Conservation (phyloP, 2,329 filamentous ascomycete species). For the Emydomyces testavorans region DNA sequence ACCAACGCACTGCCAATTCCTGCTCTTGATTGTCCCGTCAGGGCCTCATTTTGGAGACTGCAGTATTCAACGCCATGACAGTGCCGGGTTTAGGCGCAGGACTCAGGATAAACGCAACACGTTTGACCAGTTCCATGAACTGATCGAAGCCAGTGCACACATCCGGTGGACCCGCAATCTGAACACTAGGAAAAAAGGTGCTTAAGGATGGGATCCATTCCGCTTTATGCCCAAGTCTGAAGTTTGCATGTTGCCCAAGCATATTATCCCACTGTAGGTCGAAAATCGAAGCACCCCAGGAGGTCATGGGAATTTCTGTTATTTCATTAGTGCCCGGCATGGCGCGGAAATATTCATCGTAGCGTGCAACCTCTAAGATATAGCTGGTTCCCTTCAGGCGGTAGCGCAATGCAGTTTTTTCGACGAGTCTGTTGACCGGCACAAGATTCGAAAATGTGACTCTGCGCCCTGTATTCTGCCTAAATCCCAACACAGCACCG, state of each 20-base stretch:
- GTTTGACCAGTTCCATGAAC: constrained; percentile 28
- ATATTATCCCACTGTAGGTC: constrained; percentile 33
- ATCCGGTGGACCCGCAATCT: constrained; percentile 14
- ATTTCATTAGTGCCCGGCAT: constrained; percentile 14
- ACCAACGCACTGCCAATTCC: background rate
- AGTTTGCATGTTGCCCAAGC: constrained; percentile 28
- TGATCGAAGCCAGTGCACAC: constrained; percentile 26
- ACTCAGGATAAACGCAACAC: constrained; percentile 26
- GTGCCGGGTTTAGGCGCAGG: constrained; percentile 14
- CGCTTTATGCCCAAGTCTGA: constrained; percentile 27
- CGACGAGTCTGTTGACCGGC: constrained; percentile 26
- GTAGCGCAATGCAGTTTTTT: constrained; percentile 33
- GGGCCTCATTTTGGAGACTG: background rate
- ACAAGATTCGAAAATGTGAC: constrained; percentile 23
- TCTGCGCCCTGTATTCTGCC: constrained; percentile 21
- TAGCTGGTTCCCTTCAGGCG: constrained; percentile 32
- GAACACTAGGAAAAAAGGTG: constrained; percentile 28
- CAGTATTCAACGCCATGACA: background rate
- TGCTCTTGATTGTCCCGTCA: background rate
- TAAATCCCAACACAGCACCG: constrained; percentile 19
- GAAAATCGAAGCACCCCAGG: constrained; percentile 31
- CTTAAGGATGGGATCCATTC: constrained; percentile 24
- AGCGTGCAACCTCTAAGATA: constrained; percentile 35
- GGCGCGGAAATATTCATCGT: constrained; percentile 27
- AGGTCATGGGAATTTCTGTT: constrained; percentile 21